Base-by-base conservation (phyloP, 371 early-diverging fungal genomes). In the Mortierella sp. region DNA sequence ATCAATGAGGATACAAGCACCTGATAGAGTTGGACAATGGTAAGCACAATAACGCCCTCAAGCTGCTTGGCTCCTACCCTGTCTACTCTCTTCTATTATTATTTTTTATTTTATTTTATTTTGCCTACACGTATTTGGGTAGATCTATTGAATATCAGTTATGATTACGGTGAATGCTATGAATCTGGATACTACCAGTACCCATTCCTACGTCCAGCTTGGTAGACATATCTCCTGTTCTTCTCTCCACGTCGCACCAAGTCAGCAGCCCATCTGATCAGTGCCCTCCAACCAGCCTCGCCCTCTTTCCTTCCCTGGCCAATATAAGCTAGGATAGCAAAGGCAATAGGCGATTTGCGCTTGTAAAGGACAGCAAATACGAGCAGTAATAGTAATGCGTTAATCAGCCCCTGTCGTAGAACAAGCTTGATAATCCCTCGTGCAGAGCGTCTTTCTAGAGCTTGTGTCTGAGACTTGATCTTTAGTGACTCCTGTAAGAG, bases 341-440 rank as follows among this genome's bases (percentile, higher is more conserved):
- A 79, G 7, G 79, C 79, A 50, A 79, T 79, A 15, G 79, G 79
- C 7, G 72, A 72, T 26, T 43, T 55, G 19, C 79, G 65, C 47
- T 72, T 72, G 45, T 79, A 79, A 60, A 79, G 57, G n/a, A 79
- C 60, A 0, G 73, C 79, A 64, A 79, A 79, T 51, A 79, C 79
- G 15, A 79, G 59, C 60, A 79, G 19, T 51, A 79, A 21, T 53
- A 79, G 26, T 14, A 69, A 47, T 0, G 79, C 73, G 26, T 79
- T 79, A 66, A 79, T 79, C 50, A 79, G n/a, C 5, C 79, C 79
- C n/a, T 79, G 79, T 11, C 79, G 57, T 47, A 79, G 48, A 12
- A 79, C 63, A 58, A 79, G 7, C 64, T 62, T 72, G 15, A 72
- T 4, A 14, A 79, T 72, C 26, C 79, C 73, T 0, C 79, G 62